phyloP scores from a whole-genome alignment of 2,329 filamentous ascomycete genomes.

The Aspergillus aculeatus region DNA sequence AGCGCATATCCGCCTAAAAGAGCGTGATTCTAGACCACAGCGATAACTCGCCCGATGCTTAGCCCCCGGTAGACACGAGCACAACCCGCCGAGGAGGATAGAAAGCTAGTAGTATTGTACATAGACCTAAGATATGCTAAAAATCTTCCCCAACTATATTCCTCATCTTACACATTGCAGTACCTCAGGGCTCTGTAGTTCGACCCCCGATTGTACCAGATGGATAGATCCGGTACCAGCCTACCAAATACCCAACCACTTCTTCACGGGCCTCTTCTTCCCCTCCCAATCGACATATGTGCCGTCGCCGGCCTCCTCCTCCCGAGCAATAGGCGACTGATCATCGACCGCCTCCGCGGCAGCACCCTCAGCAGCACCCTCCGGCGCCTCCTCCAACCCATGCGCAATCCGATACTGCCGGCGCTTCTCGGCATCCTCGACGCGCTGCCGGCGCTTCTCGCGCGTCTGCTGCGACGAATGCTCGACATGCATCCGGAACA shows the following conservation, averaged over 20 bases:
- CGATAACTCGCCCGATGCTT: neutral
- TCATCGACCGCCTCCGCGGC: slow-evolving; percentile 33
- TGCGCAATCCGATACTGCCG: slow-evolving; percentile 82
- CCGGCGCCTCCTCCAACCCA: slow-evolving; percentile 62
- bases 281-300: slow-evolving; percentile 37
- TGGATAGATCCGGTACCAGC: neutral
- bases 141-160: neutral
- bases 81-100: neutral
- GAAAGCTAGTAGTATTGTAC: neutral
- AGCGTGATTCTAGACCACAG: neutral
- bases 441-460: slow-evolving; percentile 68
- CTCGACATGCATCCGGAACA: slow-evolving; percentile 73
- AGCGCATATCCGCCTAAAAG: neutral
- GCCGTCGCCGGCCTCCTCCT: slow-evolving; percentile 25
- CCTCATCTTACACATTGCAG: neutral
- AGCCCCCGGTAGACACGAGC: neutral
- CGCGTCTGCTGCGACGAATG: slow-evolving; percentile 67
- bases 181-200: too few relatives aligned
- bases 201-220: too few relatives aligned
- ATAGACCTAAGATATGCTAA: neutral
- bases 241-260: slow-evolving; percentile 81
- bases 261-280: slow-evolving; percentile 63
- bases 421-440: slow-evolving; percentile 87
- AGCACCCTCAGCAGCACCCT: slow-evolving; percentile 10
- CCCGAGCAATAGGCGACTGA: slow-evolving; percentile 40